A percentile compares a stretch with the other conserved stretches of the same genome.
Conservation (phyloP, 805 yeast genomes). For the Nakazawaea ambrosiae region DNA sequence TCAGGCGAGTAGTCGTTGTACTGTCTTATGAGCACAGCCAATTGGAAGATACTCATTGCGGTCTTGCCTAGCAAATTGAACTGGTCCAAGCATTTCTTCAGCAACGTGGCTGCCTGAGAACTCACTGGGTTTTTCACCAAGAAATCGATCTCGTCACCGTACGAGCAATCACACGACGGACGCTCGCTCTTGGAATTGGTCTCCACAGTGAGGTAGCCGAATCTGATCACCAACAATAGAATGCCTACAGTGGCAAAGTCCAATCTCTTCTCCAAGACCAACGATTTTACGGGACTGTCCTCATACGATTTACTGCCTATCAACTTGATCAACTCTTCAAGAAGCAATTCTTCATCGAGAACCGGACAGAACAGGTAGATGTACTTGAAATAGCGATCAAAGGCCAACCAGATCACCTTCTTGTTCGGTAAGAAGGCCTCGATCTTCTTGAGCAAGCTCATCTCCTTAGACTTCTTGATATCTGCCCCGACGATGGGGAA, state of each 20-base stretch:
- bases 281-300: slow-evolving; percentile 23
- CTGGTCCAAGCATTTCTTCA: slow-evolving; percentile 48
- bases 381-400: slow-evolving; percentile 35
- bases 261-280: slow-evolving; percentile 28
- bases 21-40: slow-evolving; percentile 39
- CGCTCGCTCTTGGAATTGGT: slow-evolving; percentile 29
- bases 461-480: slow-evolving; percentile 16
- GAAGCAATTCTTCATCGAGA: slow-evolving; percentile 30
- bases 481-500: slow-evolving; percentile 12
- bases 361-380: slow-evolving; percentile 43
- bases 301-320: slow-evolving; percentile 29
- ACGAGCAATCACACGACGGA: slow-evolving; percentile 20
- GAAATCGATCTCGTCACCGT: slow-evolving; percentile 15
- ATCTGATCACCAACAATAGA: slow-evolving; percentile 35
- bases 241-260: slow-evolving; percentile 44
- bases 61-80: slow-evolving; percentile 42
- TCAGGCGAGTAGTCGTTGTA: slow-evolving; percentile 47
- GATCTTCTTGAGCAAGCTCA: slow-evolving; percentile 17
- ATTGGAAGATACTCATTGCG: slow-evolving; percentile 46
- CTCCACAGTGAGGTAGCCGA: slow-evolving; percentile 20
- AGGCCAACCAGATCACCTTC: slow-evolving; percentile 36
- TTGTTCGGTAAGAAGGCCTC: slow-evolving; percentile 33
- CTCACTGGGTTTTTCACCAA: slow-evolving; percentile 40
- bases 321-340: slow-evolving; percentile 26
- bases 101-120: slow-evolving; percentile 36